Base-by-base conservation (phyloP, 192 early-diverging fungal genomes). In the Podila epigama region DNA sequence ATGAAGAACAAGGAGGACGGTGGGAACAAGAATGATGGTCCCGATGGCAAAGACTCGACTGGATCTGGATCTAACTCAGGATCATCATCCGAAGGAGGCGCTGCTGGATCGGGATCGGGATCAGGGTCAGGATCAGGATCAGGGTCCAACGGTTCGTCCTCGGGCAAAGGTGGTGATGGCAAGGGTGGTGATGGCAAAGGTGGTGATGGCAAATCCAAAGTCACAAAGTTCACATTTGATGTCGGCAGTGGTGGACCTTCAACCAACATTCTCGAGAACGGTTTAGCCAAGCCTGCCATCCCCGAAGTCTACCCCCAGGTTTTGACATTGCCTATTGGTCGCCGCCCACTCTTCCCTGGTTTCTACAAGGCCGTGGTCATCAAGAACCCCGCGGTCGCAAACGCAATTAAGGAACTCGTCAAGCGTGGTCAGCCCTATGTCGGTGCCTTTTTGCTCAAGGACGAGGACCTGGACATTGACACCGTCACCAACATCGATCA, bases 301-400 rank as follows among this genome's bases (percentile, higher is more conserved):
- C 97, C 97, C 6, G 94, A 95, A 39, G 88, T 91, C 48, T 98
- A 97, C 70, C 94, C 97, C 7, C 94, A 97, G 65, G 91, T 98
- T 0, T 84, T 99, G 68, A 95, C 96, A 22, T 85, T 99, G 33
- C 97, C 97, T 0, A 92, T 99, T 58, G 93, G 95, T 18, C 85
- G 95, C 11, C 87, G 97, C 27, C 96, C 96, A 20, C 81, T 99
- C 25, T 99, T 99, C 66, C 97, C 97, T 22, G 96, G 96, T 29
- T 96, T 97, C 75, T 99, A 97, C 86, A 99, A 99, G 83, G 94
- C 96, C 7, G 91, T 99, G 28, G 95, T 96, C 28, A 95, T 99
- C 60, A 96, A 97, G 79, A 94, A 98, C 70, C 96, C 96, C 1
- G 83, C 92, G 44, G 96, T 96, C 3, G 97, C 93, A 51, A 88